Percentiles rank a stretch among this genome's conserved stretches.
phyloP scores from a whole-genome alignment of 768 basidiomycete species.

The Neoboletus magnificus region DNA sequence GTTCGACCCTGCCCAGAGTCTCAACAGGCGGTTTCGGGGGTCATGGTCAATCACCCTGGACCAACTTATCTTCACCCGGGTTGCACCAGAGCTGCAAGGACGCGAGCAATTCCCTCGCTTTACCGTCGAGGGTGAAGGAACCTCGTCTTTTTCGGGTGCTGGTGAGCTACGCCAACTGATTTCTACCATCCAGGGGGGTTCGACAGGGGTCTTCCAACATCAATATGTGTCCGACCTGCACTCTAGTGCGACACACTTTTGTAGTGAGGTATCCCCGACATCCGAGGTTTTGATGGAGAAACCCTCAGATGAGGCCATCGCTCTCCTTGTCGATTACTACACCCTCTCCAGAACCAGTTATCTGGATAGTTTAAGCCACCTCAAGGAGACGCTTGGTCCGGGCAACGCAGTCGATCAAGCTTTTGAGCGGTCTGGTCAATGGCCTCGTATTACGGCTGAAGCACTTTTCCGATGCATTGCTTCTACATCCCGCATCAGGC shows the following conservation, averaged over 20 bases:
- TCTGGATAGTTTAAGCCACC: background rate
- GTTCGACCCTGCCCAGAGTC: background rate
- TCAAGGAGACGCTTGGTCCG: slow-evolving; percentile 12
- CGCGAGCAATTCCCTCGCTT: background rate
- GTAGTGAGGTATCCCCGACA: background rate
- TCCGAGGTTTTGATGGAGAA: background rate
- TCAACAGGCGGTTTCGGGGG: background rate
- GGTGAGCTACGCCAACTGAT: slow-evolving; percentile 1
- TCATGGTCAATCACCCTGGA: background rate
- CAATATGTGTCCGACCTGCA: background rate
- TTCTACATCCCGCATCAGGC: slow-evolving; percentile 7
- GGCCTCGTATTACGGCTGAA: slow-evolving; percentile 35
- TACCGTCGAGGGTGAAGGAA: background rate
- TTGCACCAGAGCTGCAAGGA: background rate
- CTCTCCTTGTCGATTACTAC: background rate
- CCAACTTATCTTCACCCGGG: background rate
- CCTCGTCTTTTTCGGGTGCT: background rate
- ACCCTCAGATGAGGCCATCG: background rate
- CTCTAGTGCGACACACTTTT: background rate
- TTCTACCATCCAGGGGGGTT: background rate
- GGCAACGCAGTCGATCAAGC: slow-evolving; percentile 9
- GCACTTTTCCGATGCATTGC: slow-evolving; percentile 29
- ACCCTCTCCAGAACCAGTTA: background rate
- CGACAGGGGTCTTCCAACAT: background rate
- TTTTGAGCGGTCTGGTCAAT: slow-evolving; percentile 25